Evolutionary conservation across 2,329 filamentous ascomycete species (phyloP).

Genomic region (Tolypocladium sp.): DNA sequence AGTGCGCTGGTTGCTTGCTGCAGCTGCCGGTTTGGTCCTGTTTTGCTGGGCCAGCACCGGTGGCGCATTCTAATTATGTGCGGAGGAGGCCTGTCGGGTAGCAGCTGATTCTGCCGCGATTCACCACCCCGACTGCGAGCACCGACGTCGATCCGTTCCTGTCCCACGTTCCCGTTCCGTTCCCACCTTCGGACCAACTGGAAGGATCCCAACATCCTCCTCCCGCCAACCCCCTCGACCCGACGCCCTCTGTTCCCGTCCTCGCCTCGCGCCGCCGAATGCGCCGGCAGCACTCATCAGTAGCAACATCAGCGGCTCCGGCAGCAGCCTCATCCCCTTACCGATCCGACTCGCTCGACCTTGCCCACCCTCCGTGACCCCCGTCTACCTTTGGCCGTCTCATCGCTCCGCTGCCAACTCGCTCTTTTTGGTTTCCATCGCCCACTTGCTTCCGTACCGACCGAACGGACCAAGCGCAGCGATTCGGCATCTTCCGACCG

Average conservation of each 20-base stretch:
- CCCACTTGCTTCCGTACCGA: background rate
- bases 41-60: background rate
- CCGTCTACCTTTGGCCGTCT: background rate
- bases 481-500: background rate
- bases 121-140: conserved; percentile 3
- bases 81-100: background rate
- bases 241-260: background rate
- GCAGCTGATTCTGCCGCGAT: conserved; percentile 6
- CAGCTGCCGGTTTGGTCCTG: background rate
- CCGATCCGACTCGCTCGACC: background rate
- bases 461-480: background rate
- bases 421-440: background rate
- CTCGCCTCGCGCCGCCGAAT: background rate
- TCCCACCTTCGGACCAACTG: background rate
- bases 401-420: background rate
- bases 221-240: background rate
- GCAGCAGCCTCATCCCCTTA: background rate
- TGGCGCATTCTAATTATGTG: background rate
- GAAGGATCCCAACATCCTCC: background rate
- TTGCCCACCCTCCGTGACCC: background rate
- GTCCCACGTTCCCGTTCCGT: background rate
- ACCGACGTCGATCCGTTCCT: background rate
- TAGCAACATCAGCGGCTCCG: background rate
- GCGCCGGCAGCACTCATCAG: background rate
- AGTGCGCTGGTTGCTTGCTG: background rate